Percentiles rank a stretch among this genome's conserved stretches.
phyloP scores from a whole-genome alignment of 331 rosid genomes.

The Quercus phellos region DNA sequence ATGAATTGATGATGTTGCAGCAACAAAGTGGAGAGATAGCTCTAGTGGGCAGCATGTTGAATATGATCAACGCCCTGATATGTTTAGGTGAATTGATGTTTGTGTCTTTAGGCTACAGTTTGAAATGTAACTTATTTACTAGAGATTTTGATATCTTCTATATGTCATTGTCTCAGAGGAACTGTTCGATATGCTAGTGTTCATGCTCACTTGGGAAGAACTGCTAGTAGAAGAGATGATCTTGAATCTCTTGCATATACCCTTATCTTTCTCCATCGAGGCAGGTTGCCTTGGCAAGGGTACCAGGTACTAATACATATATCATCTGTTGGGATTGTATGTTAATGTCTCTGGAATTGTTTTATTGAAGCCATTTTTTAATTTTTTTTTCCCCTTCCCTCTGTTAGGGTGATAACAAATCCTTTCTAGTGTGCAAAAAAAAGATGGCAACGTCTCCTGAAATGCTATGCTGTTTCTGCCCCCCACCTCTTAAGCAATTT shows the following conservation, averaged over 20 bases:
- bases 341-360: background rate
- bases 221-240: conserved; percentile 87
- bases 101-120: background rate
- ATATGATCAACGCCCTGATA: conserved; percentile 94
- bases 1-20: conserved; percentile 36
- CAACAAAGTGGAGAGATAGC: conserved; percentile 84
- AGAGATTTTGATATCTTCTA: background rate
- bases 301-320: conserved; percentile 1
- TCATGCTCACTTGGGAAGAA: conserved; percentile 80
- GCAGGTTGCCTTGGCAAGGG: conserved; percentile 17
- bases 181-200: conserved; percentile 95
- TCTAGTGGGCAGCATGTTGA: conserved; percentile 79
- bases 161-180: conserved; percentile 47
- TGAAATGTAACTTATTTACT: background rate
- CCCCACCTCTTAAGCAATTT: conserved; percentile 19
- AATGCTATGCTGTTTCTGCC: conserved; percentile 16
- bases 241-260: conserved; percentile 30
- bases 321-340: background rate
- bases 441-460: conserved; percentile 16
- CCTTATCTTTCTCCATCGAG: conserved; percentile 10
- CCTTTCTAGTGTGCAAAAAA: conserved; percentile 14
- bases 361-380: background rate
- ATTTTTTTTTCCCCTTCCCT: background rate
- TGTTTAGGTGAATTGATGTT: conserved; percentile 55
- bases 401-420: conserved; percentile 14